These are phyloP conservation scores for Penicillium coprophilum DNA, from an alignment of 495 filamentous ascomycete genomes.

Conservation along the genomic window DNA sequence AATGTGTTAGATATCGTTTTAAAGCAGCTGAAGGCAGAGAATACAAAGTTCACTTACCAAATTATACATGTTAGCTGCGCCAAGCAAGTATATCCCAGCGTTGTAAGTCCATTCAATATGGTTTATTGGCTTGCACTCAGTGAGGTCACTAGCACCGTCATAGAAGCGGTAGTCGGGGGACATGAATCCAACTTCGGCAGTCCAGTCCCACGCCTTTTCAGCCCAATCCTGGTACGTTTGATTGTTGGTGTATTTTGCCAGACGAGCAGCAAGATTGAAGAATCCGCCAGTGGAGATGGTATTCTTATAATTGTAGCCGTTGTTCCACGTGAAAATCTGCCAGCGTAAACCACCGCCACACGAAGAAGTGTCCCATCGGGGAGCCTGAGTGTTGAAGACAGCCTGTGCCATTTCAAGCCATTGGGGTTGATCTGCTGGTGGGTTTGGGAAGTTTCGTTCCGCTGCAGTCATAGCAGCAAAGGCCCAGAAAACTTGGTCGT, in stretches of 20 bases:
- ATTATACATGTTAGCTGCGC: slow-evolving; percentile 44
- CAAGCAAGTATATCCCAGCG: slow-evolving; percentile 37
- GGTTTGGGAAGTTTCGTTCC: slow-evolving; percentile 69
- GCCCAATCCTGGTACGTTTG: slow-evolving; percentile 77
- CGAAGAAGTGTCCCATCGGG: slow-evolving; percentile 65
- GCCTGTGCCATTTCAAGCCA: slow-evolving; percentile 83
- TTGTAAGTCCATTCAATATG: slow-evolving; percentile 44
- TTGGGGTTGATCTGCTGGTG: slow-evolving; percentile 54
- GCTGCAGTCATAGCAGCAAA: slow-evolving; percentile 80
- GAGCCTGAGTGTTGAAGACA: slow-evolving; percentile 72
- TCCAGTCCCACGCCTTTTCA: slow-evolving; percentile 73
- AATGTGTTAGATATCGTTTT: neutral
- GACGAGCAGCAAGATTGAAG: slow-evolving; percentile 74
- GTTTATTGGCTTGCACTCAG: slow-evolving; percentile 41
- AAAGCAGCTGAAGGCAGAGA: neutral
- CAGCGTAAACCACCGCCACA: slow-evolving; percentile 76
- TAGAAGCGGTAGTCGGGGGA: slow-evolving; percentile 58
- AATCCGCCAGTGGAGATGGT: slow-evolving; percentile 78
- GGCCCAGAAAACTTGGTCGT: slow-evolving; percentile 87
- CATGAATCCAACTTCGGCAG: slow-evolving; percentile 60
- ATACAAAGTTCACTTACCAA: slow-evolving; percentile 23
- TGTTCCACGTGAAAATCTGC: slow-evolving; percentile 82
- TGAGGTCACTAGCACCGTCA: slow-evolving; percentile 59
- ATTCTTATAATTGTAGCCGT: slow-evolving; percentile 81
- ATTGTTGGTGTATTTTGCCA: slow-evolving; percentile 76